Percentiles rank a stretch among this genome's conserved stretches.
phyloP scores from a whole-genome alignment of 768 basidiomycete genomes.

The Mycena olivaceomarginata region DNA sequence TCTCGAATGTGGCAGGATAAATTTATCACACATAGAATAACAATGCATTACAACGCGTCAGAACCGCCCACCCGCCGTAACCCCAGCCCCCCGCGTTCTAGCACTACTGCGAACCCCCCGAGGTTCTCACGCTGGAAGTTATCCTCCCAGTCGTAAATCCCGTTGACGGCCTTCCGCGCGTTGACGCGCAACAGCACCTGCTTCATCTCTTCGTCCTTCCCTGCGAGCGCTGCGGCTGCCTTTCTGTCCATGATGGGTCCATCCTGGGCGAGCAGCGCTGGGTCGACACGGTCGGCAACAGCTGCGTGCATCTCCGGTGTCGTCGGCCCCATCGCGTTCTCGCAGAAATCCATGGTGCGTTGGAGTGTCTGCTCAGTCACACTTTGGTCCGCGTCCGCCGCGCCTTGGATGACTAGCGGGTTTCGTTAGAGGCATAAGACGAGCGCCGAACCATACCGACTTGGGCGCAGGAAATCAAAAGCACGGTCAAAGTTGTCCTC shows the following conservation, averaged over 20 bases:
- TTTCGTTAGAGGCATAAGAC: background rate
- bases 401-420: slow-evolving; percentile 53
- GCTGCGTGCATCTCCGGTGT: slow-evolving; percentile 29
- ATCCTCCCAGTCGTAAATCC: slow-evolving; percentile 36
- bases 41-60: too few species aligned
- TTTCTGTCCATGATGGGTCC: slow-evolving; percentile 12
- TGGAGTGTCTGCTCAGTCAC: slow-evolving; percentile 32
- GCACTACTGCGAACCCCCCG: slow-evolving; percentile 39
- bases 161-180: slow-evolving; percentile 44
- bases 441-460: slow-evolving; percentile 44
- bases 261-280: background rate
- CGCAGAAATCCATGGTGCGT: slow-evolving; percentile 40
- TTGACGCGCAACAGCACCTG: slow-evolving; percentile 24
- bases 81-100: slow-evolving; percentile 44
- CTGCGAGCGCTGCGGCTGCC: background rate
- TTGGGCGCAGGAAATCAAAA: slow-evolving; percentile 64
- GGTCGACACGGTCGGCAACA: slow-evolving; percentile 21
- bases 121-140: slow-evolving; percentile 45
- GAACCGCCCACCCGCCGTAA: background rate
- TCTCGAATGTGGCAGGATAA: too few species aligned
- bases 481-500: slow-evolving; percentile 70
- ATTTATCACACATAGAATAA: too few species aligned
- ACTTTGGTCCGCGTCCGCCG: slow-evolving; percentile 47
- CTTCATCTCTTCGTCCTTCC: slow-evolving; percentile 23
- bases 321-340: slow-evolving; percentile 25